These are phyloP conservation scores for Pichia sp. DNA, from an alignment of 1,139 yeast species.

Conservation along the genomic window DNA sequence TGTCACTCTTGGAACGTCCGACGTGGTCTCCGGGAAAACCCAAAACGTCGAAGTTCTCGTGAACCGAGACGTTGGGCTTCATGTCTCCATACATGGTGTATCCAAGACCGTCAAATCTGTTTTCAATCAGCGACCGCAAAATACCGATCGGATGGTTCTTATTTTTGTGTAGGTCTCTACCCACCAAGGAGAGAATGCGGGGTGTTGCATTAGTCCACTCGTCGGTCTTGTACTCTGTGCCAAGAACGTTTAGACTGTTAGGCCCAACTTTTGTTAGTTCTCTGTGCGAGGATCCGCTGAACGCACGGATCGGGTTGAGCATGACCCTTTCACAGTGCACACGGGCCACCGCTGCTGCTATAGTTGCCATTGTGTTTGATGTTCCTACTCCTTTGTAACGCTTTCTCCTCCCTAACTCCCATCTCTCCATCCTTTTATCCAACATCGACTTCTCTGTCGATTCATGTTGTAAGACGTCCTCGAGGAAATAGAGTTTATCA, in stretches of 20 bases:
- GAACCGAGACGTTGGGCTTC: conserved; percentile 76
- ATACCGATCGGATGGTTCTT: conserved; percentile 88
- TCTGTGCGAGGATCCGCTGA: not conserved
- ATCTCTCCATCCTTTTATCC: no score
- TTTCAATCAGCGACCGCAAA: conserved; percentile 67
- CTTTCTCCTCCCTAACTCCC: not conserved
- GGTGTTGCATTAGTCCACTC: conserved; percentile 86
- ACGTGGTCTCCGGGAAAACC: conserved; percentile 94
- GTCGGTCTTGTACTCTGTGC: conserved; percentile 56
- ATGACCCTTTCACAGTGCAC: not conserved
- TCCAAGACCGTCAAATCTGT: conserved; percentile 60
- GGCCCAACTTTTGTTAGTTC: not conserved
- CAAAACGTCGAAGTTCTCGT: conserved; percentile 82
- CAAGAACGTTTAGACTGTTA: conserved; percentile 42
- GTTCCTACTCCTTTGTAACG: not conserved
- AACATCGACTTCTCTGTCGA: not conserved
- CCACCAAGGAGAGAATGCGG: conserved; percentile 63
- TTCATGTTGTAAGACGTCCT: not conserved
- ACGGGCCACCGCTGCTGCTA: not conserved
- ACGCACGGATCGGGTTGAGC: conserved; percentile 2
- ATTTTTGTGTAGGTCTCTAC: conserved; percentile 68
- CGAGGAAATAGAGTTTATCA: not conserved
- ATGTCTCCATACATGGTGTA: conserved; percentile 79
- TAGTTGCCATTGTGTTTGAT: not conserved
- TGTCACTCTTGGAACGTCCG: conserved; percentile 88